A percentile compares a stretch with the other conserved stretches of the same genome.
These are phyloP conservation scores for Microsporum ferrugineum DNA, from an alignment of 2,329 filamentous ascomycete genomes.

Conservation along the genomic window DNA sequence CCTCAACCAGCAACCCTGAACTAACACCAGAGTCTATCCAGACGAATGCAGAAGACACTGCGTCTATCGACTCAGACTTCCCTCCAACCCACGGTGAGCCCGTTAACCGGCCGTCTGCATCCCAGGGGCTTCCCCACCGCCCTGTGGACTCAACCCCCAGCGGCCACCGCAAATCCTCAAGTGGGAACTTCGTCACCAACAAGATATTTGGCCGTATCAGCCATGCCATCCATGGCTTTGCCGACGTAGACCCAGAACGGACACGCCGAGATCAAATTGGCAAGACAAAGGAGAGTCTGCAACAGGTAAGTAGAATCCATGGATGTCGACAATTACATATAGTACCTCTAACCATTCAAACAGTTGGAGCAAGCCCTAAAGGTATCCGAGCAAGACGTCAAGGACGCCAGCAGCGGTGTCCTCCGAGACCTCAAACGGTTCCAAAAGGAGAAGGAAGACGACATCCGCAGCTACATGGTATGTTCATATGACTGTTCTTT, in stretches of 20 bases:
- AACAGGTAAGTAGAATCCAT: slow-evolving; percentile 35
- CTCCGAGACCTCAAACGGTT: slow-evolving; percentile 85
- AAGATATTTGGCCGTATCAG: slow-evolving; percentile 91
- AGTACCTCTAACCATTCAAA: background rate
- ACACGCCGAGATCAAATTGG: slow-evolving; percentile 87
- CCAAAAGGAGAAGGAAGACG: slow-evolving; percentile 90
- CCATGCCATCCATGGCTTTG: slow-evolving; percentile 90
- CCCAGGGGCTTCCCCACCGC: slow-evolving; percentile 52
- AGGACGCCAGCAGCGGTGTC: slow-evolving; percentile 79
- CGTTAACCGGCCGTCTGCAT: slow-evolving; percentile 52
- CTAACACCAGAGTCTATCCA: slow-evolving; percentile 43
- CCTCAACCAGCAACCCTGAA: slow-evolving; percentile 32
- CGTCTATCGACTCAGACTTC: slow-evolving; percentile 92
- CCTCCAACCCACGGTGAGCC: slow-evolving; percentile 73
- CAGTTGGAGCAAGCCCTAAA: slow-evolving; percentile 85
- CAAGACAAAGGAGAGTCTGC: slow-evolving; percentile 82
- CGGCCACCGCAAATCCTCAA: slow-evolving; percentile 66
- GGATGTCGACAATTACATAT: background rate
- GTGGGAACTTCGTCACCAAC: slow-evolving; percentile 82
- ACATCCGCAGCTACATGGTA: slow-evolving; percentile 91
- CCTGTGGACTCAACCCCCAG: slow-evolving; percentile 24
- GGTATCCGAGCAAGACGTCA: slow-evolving; percentile 81
- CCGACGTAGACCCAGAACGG: slow-evolving; percentile 88
- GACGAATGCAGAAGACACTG: slow-evolving; percentile 62
- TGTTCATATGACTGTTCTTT: slow-evolving; percentile 26